Percentiles rank a stretch among this genome's conserved stretches.
Conservation (phyloP, 2,329 filamentous ascomycete genomes). For the Gnomoniopsis sp. region DNA sequence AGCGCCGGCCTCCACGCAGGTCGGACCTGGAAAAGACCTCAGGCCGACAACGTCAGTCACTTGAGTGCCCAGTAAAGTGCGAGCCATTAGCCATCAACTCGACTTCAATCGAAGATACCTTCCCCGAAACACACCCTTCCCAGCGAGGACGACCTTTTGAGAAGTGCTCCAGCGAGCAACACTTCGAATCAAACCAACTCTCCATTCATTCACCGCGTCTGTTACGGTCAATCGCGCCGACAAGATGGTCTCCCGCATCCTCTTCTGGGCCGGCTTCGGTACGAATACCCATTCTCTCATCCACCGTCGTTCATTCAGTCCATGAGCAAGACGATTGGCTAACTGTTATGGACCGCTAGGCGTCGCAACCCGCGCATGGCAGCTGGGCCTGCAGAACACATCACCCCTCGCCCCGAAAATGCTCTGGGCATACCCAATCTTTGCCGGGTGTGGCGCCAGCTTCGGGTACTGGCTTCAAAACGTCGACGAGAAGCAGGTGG, state of each 20-base stretch:
- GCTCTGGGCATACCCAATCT: slow-evolving; percentile 89
- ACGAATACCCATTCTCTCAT: slow-evolving; percentile 35
- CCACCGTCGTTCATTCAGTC: too few relatives aligned
- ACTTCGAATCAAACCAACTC: neutral
- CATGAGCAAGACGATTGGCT: slow-evolving; percentile 6
- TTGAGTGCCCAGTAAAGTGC: slow-evolving; percentile 11
- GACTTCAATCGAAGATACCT: neutral
- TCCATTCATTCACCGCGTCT: slow-evolving; percentile 10
- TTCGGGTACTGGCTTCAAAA: slow-evolving; percentile 98
- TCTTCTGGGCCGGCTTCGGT: slow-evolving; percentile 94
- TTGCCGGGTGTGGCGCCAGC: slow-evolving; percentile 78
- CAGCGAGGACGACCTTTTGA: slow-evolving; percentile 8
- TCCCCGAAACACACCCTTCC: neutral
- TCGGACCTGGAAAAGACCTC: slow-evolving; percentile 15
- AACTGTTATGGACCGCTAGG: too few relatives aligned
- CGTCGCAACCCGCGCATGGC: slow-evolving; percentile 88
- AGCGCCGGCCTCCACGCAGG: neutral
- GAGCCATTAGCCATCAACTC: slow-evolving; percentile 12
- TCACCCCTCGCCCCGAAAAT: slow-evolving; percentile 83
- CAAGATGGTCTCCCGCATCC: slow-evolving; percentile 61
- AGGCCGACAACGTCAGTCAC: slow-evolving; percentile 14
- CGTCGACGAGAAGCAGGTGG: slow-evolving; percentile 78
- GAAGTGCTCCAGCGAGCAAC: slow-evolving; percentile 11
- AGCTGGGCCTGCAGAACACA: slow-evolving; percentile 97
- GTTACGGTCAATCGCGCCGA: slow-evolving; percentile 3